Evolutionary conservation across 345 rosid genomes (phyloP), one percentile per base, ranked within the genome.

Genomic region (Hypericum perforatum): DNA sequence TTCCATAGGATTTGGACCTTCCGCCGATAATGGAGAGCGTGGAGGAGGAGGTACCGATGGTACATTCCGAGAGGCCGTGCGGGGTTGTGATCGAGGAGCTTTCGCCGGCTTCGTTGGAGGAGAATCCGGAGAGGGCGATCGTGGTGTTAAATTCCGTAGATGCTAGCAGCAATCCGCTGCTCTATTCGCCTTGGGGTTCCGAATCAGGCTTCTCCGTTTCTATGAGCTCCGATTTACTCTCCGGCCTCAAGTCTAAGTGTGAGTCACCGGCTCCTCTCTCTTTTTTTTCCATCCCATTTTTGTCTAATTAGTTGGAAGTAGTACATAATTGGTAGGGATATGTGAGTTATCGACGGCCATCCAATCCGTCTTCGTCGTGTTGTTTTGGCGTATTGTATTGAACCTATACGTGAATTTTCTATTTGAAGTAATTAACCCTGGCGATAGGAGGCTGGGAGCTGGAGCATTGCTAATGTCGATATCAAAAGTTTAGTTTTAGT

Each of bases 1-100:
- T 12, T 38, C 16, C 45, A 1, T 56, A 78, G 85, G 83, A 78
- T 32, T 74, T 58, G 45, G 82, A 74, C 53, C 62, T 82, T 53
- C 78, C 79, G 43, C 85, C 86, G 11, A 75, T 78, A 13, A 78
- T 82, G 54, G 90, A 78, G 54, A 77, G 65, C 59, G 94, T 76
- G 52, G 85, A 71, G 32, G 48, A 44, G 11, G 88, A 68, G 13
- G 56, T 12, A 53, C 8, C 16, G 16, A 14, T 4, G 47, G 3
- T 16, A 57, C 7, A 73, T 6, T 72, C 29, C 41, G 7, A 9
- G 15, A 41, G 8, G n/a, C 14, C n/a, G 11, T 22, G 5, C 6
- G 6, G 11, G 32, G n/a, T 51, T 9, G 52, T 9, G 5, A 11
- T 11, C 6, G 57, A 15, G 5, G 58, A 8, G 11, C 29, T 43